Base-by-base conservation (phyloP, 2,329 filamentous ascomycete genomes). In the Scorias spongiosa region DNA sequence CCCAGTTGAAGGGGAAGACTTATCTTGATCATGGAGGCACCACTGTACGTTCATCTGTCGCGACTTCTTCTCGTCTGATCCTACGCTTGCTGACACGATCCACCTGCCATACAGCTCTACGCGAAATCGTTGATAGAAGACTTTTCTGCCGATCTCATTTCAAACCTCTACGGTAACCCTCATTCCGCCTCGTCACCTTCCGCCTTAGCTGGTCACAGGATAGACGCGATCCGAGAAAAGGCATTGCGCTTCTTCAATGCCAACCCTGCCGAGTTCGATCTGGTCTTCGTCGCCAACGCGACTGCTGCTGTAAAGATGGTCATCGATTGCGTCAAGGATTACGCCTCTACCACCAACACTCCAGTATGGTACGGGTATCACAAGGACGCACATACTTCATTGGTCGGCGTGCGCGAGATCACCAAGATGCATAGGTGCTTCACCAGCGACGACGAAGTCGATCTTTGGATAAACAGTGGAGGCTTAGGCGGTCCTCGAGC, bases 101-200 rank as follows among this genome's bases (percentile, higher is more conserved):
- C 12, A 4, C 34, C 17, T 17, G 17, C 17, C 17, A 17, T 54
- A 18, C 45, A 61, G 57, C 68, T 78, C 36, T 77, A 76, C 51
- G 70, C 76, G 39, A 71, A 66, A 49, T 76, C 76, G 20, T 66
- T 77, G 30, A 64, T 80, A 36, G 66, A 70, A 39, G 63, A 64
- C 18, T 79, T 80, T 57, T 68, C 72, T 5, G 56, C 53, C 14
- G 71, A 76, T 50, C 69, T 81, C 59, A 63, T 70, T 36, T 55
- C 63, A 29, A 72, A 70, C 47, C 65, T 82, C n/a, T 78, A 79
- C 52, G 78, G 78, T 10, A 83, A 83, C 51, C 79, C 79, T 2
- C 80, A 83, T 56, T 82, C 79, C 1, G 69, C 74, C 49, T 78
- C 76, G 32, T 64, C 68, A 12, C 75, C 76, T 0, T 77, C 76